These are phyloP conservation scores for Botrytis porri DNA, from an alignment of 2,329 filamentous ascomycete species.

Conservation along the genomic window DNA sequence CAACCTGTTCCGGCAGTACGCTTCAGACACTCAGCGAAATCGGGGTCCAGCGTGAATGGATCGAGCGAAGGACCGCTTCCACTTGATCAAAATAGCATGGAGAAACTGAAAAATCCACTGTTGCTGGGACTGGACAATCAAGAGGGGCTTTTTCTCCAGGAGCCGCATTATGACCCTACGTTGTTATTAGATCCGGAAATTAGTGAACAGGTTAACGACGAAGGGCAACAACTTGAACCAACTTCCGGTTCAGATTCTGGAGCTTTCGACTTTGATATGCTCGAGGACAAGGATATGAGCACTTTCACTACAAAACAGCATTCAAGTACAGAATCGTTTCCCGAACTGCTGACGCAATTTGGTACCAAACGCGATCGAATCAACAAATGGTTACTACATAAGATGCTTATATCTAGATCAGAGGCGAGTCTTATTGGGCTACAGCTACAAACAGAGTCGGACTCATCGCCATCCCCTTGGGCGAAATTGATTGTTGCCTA, in stretches of 20 bases:
- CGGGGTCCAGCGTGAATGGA: not conserved
- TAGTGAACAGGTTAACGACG: not conserved
- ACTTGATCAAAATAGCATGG: not conserved
- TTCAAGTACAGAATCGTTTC: constrained; percentile 23
- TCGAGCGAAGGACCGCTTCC: not conserved
- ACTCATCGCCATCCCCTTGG: constrained; percentile 29
- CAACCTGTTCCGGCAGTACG: not conserved
- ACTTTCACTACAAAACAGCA: not conserved
- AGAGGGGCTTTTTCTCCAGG: too few relatives aligned
- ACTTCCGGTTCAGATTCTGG: constrained; percentile 22
- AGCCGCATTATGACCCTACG: not conserved
- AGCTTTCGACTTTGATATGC: constrained; percentile 4
- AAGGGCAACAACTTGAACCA: not conserved
- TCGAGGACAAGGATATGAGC: not conserved
- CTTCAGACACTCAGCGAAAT: not conserved
- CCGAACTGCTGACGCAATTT: constrained; percentile 26
- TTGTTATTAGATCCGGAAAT: not conserved
- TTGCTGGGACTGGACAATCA: not conserved
- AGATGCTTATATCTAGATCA: constrained; percentile 24
- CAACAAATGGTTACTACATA: constrained; percentile 30
- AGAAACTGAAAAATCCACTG: not conserved
- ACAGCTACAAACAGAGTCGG: constrained; percentile 23
- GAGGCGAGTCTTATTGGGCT: constrained; percentile 26
- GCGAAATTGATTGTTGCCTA: constrained; percentile 29
- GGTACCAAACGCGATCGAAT: constrained; percentile 28